phyloP scores from a whole-genome alignment of 1,139 yeast species.

The Yamadazyma blattariae region DNA sequence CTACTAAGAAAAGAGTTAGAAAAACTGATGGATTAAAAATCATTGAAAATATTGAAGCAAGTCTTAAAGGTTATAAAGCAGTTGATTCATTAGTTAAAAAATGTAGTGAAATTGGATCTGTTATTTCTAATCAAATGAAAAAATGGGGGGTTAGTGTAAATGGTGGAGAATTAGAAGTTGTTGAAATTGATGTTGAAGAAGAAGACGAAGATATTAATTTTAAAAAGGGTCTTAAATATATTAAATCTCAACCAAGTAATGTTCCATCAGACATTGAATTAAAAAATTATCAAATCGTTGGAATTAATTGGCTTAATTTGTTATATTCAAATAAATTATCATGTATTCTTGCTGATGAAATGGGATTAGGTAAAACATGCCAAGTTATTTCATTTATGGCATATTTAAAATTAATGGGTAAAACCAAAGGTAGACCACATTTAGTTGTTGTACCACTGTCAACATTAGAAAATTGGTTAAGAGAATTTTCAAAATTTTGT shows the following conservation, averaged over 20 bases:
- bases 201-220: conserved; percentile 31
- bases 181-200: conserved; percentile 22
- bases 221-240: conserved; percentile 39
- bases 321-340: conserved; percentile 76
- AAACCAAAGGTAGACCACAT: conserved; percentile 95
- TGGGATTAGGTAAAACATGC: conserved; percentile 97
- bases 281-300: conserved; percentile 91
- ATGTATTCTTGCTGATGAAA: conserved; percentile 95
- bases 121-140: conserved; percentile 68
- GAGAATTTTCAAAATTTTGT: conserved; percentile 89
- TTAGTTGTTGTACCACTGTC: conserved; percentile 93
- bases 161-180: conserved; percentile 57
- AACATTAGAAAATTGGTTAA: conserved; percentile 93
- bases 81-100: conserved; percentile 84
- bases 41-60: conserved; percentile 65
- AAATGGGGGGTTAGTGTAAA: conserved; percentile 82
- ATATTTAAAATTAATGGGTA: conserved; percentile 76
- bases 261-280: conserved; percentile 63
- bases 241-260: conserved; percentile 68
- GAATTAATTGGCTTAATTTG: conserved; percentile 87
- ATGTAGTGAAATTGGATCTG: conserved; percentile 75
- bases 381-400: conserved; percentile 95
- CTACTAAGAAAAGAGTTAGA: conserved; percentile 29
- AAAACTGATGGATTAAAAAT: conserved; percentile 75
- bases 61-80: conserved; percentile 86